phyloP scores from a whole-genome alignment of 1,284 basidiomycete genomes.

The Leccinum proliferum region DNA sequence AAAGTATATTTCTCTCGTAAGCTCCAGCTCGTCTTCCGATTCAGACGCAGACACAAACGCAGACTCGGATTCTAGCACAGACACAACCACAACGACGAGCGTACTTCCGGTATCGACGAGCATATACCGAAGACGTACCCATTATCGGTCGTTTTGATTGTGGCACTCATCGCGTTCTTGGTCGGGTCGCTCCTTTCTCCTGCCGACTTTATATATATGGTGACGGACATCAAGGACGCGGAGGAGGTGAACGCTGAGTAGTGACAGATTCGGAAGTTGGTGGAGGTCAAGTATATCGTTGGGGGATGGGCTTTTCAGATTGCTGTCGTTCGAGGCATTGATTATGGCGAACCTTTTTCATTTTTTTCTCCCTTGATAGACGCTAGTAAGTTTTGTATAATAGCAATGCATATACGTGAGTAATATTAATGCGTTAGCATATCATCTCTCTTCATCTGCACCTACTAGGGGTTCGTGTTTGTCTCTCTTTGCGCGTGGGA shows the following conservation, averaged over 20 bases:
- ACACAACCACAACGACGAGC: neutral
- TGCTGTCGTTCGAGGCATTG: slow-evolving; percentile 71
- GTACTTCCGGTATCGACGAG: slow-evolving; percentile 49
- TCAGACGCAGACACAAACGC: neutral
- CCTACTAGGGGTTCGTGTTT: no score
- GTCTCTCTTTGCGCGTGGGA: no score
- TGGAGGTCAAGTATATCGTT: slow-evolving; percentile 73
- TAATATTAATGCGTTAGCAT: neutral
- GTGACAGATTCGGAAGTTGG: slow-evolving; percentile 76
- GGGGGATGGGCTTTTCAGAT: slow-evolving; percentile 82
- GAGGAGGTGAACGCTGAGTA: slow-evolving; percentile 54
- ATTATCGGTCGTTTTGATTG: slow-evolving; percentile 66
- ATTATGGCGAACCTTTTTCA: slow-evolving; percentile 5
- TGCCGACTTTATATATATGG: slow-evolving; percentile 88
- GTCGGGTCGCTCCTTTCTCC: slow-evolving; percentile 86
- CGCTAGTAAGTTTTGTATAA: slow-evolving; percentile 7
- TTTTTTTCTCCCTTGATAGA: slow-evolving; percentile 6
- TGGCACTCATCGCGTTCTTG: slow-evolving; percentile 85
- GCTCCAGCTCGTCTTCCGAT: neutral
- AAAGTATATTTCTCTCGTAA: slow-evolving; percentile 17
- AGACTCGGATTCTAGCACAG: neutral
- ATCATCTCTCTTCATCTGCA: neutral
- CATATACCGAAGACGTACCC: slow-evolving; percentile 40
- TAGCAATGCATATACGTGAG: slow-evolving; percentile 7
- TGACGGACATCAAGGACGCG: slow-evolving; percentile 47